Conservation (phyloP, 305 asterid genomes). For the Fraxinus ornus region DNA sequence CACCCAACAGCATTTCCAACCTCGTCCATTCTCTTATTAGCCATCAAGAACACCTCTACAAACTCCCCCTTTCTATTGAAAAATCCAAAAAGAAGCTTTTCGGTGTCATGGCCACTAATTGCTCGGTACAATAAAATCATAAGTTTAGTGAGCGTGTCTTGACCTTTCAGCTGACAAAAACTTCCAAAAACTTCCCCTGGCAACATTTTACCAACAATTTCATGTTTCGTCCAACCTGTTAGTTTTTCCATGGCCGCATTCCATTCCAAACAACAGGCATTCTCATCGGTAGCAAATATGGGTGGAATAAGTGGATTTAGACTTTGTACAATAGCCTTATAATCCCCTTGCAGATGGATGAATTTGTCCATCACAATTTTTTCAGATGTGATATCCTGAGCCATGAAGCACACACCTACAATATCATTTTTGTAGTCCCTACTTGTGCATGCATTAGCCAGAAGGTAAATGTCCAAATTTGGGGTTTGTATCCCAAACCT, state of each 20-base stretch:
- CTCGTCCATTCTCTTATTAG: slow-evolving; percentile 47
- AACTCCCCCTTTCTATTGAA: slow-evolving; percentile 51
- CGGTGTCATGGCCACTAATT: slow-evolving; percentile 54
- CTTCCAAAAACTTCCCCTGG: slow-evolving; percentile 73
- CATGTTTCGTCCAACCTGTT: slow-evolving; percentile 62
- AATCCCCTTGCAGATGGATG: slow-evolving; percentile 62
- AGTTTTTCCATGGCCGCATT: slow-evolving; percentile 66
- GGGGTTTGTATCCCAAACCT: slow-evolving; percentile 35
- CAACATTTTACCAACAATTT: slow-evolving; percentile 52
- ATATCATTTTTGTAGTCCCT: slow-evolving; percentile 47
- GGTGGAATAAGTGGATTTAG: slow-evolving; percentile 66
- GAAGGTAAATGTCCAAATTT: slow-evolving; percentile 38
- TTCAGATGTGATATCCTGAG: slow-evolving; percentile 65
- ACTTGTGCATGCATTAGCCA: slow-evolving; percentile 60
- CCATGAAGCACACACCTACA: slow-evolving; percentile 68
- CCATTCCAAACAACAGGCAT: slow-evolving; percentile 76
- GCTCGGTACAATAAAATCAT: slow-evolving; percentile 62
- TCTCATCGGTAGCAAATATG: slow-evolving; percentile 64
- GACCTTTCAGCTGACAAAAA: slow-evolving; percentile 51
- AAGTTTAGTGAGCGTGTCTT: slow-evolving; percentile 51
- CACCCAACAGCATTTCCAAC: slow-evolving; percentile 54
- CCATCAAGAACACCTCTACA: slow-evolving; percentile 55
- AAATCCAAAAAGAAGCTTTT: slow-evolving; percentile 56
- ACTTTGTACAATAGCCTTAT: slow-evolving; percentile 54
- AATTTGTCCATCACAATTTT: slow-evolving; percentile 54